Conservation (phyloP, 139 green algal genomes). For the Gonium pectorale region DNA sequence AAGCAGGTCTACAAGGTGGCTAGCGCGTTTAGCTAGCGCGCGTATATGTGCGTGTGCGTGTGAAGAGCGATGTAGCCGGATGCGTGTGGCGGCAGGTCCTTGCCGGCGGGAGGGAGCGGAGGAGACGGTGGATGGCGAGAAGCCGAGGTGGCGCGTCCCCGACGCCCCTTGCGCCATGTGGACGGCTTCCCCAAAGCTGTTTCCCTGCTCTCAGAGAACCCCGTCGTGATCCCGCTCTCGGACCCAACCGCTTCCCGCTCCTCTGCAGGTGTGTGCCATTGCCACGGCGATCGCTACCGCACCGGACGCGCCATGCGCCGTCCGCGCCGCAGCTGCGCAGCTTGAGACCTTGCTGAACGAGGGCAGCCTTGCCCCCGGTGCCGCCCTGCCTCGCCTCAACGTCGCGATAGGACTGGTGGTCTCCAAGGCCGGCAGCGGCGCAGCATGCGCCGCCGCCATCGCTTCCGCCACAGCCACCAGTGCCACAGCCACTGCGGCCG, state of each 20-base stretch:
- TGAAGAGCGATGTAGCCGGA: too few species aligned
- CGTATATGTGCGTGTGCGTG: too few species aligned
- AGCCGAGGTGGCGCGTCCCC: too few species aligned
- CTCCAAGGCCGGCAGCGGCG: neutral
- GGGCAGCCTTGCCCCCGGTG: neutral
- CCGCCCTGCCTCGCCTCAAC: neutral
- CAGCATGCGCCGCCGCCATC: neutral
- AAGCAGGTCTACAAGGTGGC: too few species aligned
- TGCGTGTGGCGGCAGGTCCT: neutral
- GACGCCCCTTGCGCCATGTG: too few species aligned
- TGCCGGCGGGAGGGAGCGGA: neutral
- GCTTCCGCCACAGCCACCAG: neutral
- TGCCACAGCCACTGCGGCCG: too few species aligned
- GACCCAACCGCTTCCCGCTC: neutral
- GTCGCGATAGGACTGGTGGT: neutral
- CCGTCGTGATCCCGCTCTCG: neutral
- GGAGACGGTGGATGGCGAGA: neutral
- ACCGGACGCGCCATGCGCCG: neutral
- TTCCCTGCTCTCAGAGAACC: neutral
- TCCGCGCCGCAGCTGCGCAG: neutral
- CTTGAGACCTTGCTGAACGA: neutral
- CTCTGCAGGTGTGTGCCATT: neutral
- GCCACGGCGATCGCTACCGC: neutral
- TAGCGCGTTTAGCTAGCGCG: too few species aligned
- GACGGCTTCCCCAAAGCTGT: too few species aligned